Base-by-base conservation (phyloP, 1,284 basidiomycete genomes). In the Naganishia liquefaciens region DNA sequence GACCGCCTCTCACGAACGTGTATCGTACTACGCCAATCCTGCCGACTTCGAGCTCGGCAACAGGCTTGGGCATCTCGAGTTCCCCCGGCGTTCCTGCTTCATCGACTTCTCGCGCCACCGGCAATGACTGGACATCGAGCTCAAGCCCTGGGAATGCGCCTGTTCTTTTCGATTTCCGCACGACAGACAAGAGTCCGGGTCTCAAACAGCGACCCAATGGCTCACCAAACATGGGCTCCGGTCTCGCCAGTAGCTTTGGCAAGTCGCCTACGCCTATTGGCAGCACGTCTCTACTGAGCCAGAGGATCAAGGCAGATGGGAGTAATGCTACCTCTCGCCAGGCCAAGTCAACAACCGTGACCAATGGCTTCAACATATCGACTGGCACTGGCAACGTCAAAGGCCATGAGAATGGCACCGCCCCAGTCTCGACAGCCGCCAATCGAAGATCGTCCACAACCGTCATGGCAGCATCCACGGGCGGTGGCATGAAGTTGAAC, bases 151-250 rank as follows among this genome's bases (percentile, higher is more conserved):
- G 53, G 17, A 40, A 54, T 25, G 55, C 62, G 23, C 66, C 66
- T n/a, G 55, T 64, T 17, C 27, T 64, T 27, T 68, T 68, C 40
- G 66, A 68, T 62, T 68, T 68, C 63, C 58, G 66, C 33, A 64
- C 53, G 27, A 68, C 66, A 28, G 66, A 68, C 52, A 58, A 39
- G 39, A 52, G 40, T 23, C 57, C 57, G 23, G 51, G 52, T 21
- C 27, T 54, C 44, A 63, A 37, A 23, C 33, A 37, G 33, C 25
- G 62, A 28, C 37, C 39, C 43, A 28, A 28, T 39, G 62, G 46
- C 21, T 44, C 62, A 40, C 46, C 52, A 10, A 54, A 39, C 33
- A n/a, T 19, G 19, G 52, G 44, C 43, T 10, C 27, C 11, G 57
- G 57, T 19, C 27, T 60, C 23, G 25, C 47, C 21, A 27, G 57